phyloP scores from a whole-genome alignment of 2,329 filamentous ascomycete genomes.

The Colletotrichum horii region DNA sequence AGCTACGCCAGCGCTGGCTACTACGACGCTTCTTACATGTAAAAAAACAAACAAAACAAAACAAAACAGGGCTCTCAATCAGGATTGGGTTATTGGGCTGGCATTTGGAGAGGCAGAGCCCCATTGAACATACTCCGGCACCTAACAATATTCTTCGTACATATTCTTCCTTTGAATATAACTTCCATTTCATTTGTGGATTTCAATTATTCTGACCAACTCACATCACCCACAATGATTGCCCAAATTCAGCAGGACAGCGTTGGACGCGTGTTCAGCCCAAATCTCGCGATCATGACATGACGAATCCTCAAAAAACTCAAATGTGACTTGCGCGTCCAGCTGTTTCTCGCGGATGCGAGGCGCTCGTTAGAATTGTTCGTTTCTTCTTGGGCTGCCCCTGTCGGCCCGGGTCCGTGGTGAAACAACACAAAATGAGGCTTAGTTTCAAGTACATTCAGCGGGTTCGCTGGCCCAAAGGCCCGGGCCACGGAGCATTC shows the following conservation, averaged over 20 bases:
- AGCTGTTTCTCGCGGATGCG: not conserved
- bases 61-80: not conserved
- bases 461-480: not conserved
- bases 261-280: not conserved
- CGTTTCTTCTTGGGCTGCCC: not conserved
- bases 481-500: not conserved
- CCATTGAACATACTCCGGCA: not conserved
- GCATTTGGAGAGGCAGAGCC: not conserved
- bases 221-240: not conserved
- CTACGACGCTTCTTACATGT: conserved; percentile 33
- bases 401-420: not conserved
- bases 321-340: not conserved
- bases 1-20: conserved; percentile 28
- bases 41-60: not conserved
- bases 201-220: not conserved
- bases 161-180: conserved; percentile 1
- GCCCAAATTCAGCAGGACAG: not conserved
- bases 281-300: not conserved
- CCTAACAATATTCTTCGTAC: not conserved
- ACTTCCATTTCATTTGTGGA: not conserved
- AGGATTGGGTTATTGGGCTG: not conserved
- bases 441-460: not conserved
- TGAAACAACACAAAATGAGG: not conserved
- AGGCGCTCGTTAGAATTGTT: not conserved
- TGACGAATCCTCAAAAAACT: not conserved